Percentiles rank a stretch among this genome's conserved stretches.
Evolutionary conservation across 306 rosid genomes (phyloP).

Genomic region (Gillenia trifoliata): DNA sequence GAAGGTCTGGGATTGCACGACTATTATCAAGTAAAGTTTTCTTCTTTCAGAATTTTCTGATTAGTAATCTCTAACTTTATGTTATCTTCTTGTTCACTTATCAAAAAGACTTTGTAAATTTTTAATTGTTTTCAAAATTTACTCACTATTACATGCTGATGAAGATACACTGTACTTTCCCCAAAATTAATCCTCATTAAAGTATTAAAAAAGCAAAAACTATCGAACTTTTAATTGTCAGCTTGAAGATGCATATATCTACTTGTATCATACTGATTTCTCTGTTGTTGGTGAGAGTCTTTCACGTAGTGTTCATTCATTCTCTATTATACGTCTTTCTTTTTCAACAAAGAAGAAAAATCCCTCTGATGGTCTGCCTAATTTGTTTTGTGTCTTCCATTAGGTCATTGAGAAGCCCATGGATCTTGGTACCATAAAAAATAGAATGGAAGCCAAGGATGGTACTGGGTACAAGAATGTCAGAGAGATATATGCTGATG

Average conservation of each 20-base stretch:
- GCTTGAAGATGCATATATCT: neutral
- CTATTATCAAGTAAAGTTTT: conserved; percentile 59
- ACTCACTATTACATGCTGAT: too few species aligned
- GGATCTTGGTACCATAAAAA: too few species aligned
- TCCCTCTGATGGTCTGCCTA: neutral
- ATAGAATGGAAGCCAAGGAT: conserved; percentile 78
- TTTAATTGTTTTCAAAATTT: too few species aligned
- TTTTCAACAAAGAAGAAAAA: neutral
- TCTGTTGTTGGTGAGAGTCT: neutral
- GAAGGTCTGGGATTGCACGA: conserved; percentile 72
- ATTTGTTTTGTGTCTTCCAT: conserved; percentile 15
- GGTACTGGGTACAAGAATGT: conserved; percentile 77
- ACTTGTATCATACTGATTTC: neutral
- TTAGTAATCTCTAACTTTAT: too few species aligned
- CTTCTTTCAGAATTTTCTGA: too few species aligned
- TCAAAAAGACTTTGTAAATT: too few species aligned
- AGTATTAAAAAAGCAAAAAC: too few species aligned
- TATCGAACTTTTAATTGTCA: too few species aligned
- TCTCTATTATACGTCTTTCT: neutral
- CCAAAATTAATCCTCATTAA: too few species aligned
- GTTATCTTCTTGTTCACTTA: too few species aligned
- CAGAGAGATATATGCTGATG: conserved; percentile 80
- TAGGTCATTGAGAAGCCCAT: conserved; percentile 97
- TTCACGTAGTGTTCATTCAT: neutral
- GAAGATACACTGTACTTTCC: too few species aligned